Percentiles rank a stretch among this genome's conserved stretches.
Evolutionary conservation across 441 rosid genomes (phyloP).

Genomic region (Mallotus repandus): DNA sequence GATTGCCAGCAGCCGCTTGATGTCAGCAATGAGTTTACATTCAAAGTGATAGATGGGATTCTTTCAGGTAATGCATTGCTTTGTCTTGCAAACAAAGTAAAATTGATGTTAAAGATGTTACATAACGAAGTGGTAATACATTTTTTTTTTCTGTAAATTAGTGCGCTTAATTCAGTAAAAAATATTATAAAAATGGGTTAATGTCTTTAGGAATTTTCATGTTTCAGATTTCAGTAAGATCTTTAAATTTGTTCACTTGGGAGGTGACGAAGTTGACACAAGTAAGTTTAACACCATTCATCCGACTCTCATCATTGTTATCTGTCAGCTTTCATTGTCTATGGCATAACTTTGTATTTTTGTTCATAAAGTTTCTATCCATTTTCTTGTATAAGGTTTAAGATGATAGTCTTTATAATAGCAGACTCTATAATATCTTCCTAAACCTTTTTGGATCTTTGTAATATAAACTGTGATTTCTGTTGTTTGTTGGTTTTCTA

Average conservation of each 20-base stretch:
- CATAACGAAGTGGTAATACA: not conserved
- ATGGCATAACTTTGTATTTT: not conserved
- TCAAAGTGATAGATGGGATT: constrained; percentile 69
- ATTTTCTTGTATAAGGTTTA: not conserved
- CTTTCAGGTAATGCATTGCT: constrained; percentile 50
- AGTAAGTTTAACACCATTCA: constrained; percentile 36
- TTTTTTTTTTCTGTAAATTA: not conserved
- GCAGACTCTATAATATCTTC: not conserved
- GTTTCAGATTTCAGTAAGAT: constrained; percentile 76
- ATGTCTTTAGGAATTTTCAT: constrained; percentile 1
- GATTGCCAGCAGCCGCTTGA: constrained; percentile 71
- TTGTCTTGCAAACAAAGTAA: not conserved
- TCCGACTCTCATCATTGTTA: not conserved
- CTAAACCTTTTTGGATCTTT: not conserved
- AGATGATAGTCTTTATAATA: not conserved
- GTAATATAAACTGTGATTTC: too few relatives aligned
- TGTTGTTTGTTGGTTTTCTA: too few relatives aligned
- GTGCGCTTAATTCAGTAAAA: not conserved
- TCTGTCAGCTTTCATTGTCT: not conserved
- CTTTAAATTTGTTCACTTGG: constrained; percentile 71
- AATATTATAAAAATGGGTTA: constrained; percentile 2
- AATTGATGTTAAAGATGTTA: not conserved
- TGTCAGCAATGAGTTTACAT: constrained; percentile 64
- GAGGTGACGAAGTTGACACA: constrained; percentile 78
- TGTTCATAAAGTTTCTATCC: not conserved